A percentile compares a stretch with the other conserved stretches of the same genome.
phyloP scores from a whole-genome alignment of 257 asterid genomes.

The Plantago elongata region DNA sequence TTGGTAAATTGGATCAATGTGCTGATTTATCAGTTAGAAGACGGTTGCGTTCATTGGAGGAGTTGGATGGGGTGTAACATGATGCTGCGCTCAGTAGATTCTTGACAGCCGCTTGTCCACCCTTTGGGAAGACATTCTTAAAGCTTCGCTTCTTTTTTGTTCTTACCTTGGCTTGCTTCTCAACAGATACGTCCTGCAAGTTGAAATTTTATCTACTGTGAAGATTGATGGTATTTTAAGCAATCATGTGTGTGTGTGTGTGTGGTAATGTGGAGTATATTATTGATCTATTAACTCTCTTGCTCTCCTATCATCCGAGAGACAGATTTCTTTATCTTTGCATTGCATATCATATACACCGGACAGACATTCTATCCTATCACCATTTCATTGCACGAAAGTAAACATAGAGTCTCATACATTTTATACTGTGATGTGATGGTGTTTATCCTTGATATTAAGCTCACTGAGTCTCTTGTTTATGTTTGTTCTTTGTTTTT shows the following conservation, averaged over 20 bases:
- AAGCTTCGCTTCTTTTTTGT: constrained; percentile 32
- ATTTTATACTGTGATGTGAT: too few species aligned
- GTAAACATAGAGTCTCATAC: too few species aligned
- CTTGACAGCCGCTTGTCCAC: constrained; percentile 28
- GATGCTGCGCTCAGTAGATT: constrained; percentile 28
- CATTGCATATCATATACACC: too few species aligned
- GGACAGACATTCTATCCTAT: too few species aligned
- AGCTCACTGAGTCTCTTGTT: too few species aligned
- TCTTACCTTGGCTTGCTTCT: constrained; percentile 18
- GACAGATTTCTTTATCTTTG: too few species aligned
- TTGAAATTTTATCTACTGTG: not conserved
- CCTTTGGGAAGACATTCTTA: constrained; percentile 28
- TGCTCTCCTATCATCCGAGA: too few species aligned
- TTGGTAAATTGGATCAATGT: constrained; percentile 11
- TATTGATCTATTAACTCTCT: too few species aligned
- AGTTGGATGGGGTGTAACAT: constrained; percentile 18
- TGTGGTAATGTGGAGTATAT: not conserved
- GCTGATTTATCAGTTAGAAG: constrained; percentile 23
- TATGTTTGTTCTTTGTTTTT: too few species aligned
- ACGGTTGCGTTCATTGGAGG: constrained; percentile 16
- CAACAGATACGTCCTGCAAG: constrained; percentile 8
- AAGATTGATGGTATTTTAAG: not conserved
- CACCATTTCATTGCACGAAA: too few species aligned
- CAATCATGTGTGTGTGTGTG: not conserved
- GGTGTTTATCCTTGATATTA: too few species aligned